A percentile compares a stretch with the other conserved stretches of the same genome.
phyloP scores from a whole-genome alignment of 768 basidiomycete genomes.

The Trametes villosa region DNA sequence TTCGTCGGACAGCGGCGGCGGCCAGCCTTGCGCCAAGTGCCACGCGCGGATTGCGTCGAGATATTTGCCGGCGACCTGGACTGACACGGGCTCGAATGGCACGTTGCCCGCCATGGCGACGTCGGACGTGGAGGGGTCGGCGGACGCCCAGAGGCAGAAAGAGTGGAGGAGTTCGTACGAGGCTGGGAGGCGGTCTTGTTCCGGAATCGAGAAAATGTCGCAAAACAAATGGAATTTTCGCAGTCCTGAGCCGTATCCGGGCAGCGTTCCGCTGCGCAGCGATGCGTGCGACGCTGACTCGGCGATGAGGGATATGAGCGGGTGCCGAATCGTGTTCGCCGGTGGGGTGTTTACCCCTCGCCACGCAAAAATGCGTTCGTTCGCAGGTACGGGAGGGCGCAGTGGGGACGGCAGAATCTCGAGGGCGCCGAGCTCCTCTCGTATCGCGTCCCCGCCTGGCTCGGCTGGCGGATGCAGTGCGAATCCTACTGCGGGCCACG shows the following conservation, averaged over 20 bases:
- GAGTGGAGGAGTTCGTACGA: conserved; percentile 38
- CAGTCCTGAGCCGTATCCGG: conserved; percentile 30
- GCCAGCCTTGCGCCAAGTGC: conserved; percentile 46
- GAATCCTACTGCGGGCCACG: not conserved
- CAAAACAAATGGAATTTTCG: conserved; percentile 38
- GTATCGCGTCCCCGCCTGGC: not conserved
- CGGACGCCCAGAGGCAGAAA: conserved; percentile 41
- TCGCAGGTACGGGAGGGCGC: conserved; percentile 15
- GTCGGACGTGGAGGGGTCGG: conserved; percentile 32
- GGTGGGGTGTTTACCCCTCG: conserved; percentile 38
- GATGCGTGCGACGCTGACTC: conserved; percentile 28
- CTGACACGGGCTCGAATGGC: conserved; percentile 39
- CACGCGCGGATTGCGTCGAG: conserved; percentile 42
- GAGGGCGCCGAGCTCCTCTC: conserved; percentile 5
- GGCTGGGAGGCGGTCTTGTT: conserved; percentile 32
- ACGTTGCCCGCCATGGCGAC: conserved; percentile 12
- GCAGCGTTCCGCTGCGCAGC: conserved; percentile 20
- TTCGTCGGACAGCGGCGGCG: conserved; percentile 32
- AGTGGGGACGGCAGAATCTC: conserved; percentile 27
- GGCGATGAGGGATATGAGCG: conserved; percentile 28
- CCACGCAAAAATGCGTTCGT: conserved; percentile 34
- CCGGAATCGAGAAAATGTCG: conserved; percentile 39
- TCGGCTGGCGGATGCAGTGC: not conserved
- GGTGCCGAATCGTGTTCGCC: conserved; percentile 25
- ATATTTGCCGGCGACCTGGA: conserved; percentile 36